Evolutionary conservation across 1,284 basidiomycete species (phyloP).

Genomic region (Caloboletus inedulis): DNA sequence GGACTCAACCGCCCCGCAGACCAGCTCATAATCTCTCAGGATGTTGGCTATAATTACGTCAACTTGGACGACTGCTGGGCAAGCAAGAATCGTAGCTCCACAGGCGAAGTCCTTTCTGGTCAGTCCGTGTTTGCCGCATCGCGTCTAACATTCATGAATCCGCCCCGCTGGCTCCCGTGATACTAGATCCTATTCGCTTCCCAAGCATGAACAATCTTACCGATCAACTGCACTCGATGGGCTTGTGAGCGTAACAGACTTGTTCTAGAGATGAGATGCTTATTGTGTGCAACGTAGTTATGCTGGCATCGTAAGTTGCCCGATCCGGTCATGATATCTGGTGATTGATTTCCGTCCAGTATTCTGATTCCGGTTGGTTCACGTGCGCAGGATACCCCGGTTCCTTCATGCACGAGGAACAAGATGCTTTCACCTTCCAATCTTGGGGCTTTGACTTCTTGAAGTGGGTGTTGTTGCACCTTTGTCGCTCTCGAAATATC

Average conservation of each 20-base stretch:
- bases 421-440: slow-evolving; percentile 30
- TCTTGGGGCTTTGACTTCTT: slow-evolving; percentile 60
- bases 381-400: slow-evolving; percentile 31
- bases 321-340: not conserved
- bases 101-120: slow-evolving; percentile 48
- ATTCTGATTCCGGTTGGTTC: slow-evolving; percentile 35
- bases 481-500: not conserved
- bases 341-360: slow-evolving; percentile 14
- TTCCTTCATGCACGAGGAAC: slow-evolving; percentile 29
- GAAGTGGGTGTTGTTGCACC: slow-evolving; percentile 41
- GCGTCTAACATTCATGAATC: slow-evolving; percentile 35
- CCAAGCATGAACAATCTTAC: slow-evolving; percentile 51
- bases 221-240: slow-evolving; percentile 46
- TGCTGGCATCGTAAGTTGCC: slow-evolving; percentile 46
- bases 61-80: slow-evolving; percentile 62
- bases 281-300: slow-evolving; percentile 32
- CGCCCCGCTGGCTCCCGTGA: not conserved
- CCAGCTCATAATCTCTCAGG: slow-evolving; percentile 31
- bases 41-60: slow-evolving; percentile 50
- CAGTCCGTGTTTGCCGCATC: slow-evolving; percentile 20
- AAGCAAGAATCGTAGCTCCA: slow-evolving; percentile 43
- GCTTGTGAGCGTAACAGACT: slow-evolving; percentile 40
- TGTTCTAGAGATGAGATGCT: not conserved
- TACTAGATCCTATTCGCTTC: slow-evolving; percentile 24
- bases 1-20: not conserved